Percentiles rank a stretch among this genome's conserved stretches.
These are phyloP conservation scores for Neolentinus lepideus DNA, from an alignment of 1,284 basidiomycete genomes.

Conservation along the genomic window DNA sequence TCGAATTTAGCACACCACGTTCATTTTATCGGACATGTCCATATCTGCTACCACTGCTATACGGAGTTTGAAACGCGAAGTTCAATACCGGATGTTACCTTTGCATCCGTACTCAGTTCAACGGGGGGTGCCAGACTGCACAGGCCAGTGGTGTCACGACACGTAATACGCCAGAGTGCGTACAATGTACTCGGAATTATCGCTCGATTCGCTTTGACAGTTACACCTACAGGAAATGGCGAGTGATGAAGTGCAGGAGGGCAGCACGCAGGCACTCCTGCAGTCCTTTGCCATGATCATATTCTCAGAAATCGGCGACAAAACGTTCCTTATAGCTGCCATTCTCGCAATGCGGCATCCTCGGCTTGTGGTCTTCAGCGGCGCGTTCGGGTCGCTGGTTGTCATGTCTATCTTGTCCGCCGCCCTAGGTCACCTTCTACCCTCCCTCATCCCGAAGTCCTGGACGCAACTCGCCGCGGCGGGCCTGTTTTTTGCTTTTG, in stretches of 20 bases:
- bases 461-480: conserved; percentile 81
- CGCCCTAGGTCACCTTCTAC: conserved; percentile 80
- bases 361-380: conserved; percentile 79
- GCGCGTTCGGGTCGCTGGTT: conserved; percentile 83
- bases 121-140: too few relatives aligned
- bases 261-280: conserved; percentile 45
- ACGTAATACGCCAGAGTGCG: background rate
- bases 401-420: conserved; percentile 93
- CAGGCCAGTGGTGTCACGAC: background rate
- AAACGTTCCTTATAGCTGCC: conserved; percentile 96
- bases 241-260: conserved; percentile 20
- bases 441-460: conserved; percentile 72
- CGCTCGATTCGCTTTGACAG: too few relatives aligned
- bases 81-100: background rate
- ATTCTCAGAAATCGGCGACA: conserved; percentile 92
- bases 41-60: background rate
- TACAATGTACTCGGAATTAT: too few relatives aligned
- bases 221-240: background rate
- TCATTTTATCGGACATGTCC: too few relatives aligned
- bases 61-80: background rate
- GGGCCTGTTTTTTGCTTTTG: conserved; percentile 81
- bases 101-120: background rate
- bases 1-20: too few relatives aligned
- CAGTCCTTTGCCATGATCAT: conserved; percentile 87
- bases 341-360: conserved; percentile 96